Percentiles rank a stretch among this genome's conserved stretches.
phyloP scores from a whole-genome alignment of 2,329 filamentous ascomycete species.

The Malbranchea zuffiana region DNA sequence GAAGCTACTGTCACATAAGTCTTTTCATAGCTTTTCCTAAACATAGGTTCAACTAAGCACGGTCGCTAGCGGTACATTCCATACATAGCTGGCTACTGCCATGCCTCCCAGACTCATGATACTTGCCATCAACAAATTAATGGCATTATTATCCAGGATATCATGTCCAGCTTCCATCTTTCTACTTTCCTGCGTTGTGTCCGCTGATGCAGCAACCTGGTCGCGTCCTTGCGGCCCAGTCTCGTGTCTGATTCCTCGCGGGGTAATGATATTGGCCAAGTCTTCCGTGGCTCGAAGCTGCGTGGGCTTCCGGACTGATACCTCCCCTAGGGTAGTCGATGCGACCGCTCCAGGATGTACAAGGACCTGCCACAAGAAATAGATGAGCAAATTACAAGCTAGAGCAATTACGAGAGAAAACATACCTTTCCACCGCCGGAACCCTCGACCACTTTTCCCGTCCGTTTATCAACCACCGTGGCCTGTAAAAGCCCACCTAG shows the following conservation, averaged over 20 bases:
- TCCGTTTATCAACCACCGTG: conserved; percentile 72
- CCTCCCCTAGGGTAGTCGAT: conserved; percentile 14
- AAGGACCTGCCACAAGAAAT: conserved; percentile 22
- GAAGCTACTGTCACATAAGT: no score
- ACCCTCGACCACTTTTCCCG: conserved; percentile 82
- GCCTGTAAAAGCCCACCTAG: conserved; percentile 77
- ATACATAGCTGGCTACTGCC: conserved; percentile 36
- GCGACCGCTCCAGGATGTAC: conserved; percentile 26
- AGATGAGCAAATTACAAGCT: neutral
- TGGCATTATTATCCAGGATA: conserved; percentile 84
- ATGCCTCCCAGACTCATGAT: conserved; percentile 72
- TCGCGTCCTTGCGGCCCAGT: neutral
- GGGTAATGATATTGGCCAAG: conserved; percentile 18
- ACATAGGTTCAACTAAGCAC: neutral
- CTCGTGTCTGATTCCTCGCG: conserved; percentile 18
- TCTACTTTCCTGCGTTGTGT: conserved; percentile 45
- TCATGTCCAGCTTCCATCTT: conserved; percentile 58
- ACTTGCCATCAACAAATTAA: conserved; percentile 85
- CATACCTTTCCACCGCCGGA: conserved; percentile 55
- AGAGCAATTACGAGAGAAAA: neutral
- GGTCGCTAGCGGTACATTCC: conserved; percentile 19
- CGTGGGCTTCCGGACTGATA: conserved; percentile 15
- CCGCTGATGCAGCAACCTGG: conserved; percentile 2
- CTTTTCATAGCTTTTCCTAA: no score
- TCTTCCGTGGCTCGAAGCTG: conserved; percentile 22